Evolutionary conservation across 495 filamentous ascomycete species (phyloP).

Genomic region (Aspergillus asperescens): DNA sequence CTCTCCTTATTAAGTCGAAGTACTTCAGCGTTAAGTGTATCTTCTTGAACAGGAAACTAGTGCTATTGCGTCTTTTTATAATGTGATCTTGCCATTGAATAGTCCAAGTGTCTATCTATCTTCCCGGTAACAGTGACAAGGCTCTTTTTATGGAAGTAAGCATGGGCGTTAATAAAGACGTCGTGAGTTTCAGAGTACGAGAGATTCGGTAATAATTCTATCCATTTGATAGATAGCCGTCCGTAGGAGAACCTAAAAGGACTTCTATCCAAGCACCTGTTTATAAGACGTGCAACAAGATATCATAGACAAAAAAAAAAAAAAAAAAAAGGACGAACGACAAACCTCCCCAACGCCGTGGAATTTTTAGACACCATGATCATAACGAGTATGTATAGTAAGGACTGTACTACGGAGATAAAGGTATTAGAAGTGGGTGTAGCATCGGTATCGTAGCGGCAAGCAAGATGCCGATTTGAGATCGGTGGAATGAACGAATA

Average conservation of each 20-base stretch:
- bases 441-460: slow-evolving; percentile 4
- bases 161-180: too few relatives aligned
- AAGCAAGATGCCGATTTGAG: not conserved
- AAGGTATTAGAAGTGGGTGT: not conserved
- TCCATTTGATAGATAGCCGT: not conserved
- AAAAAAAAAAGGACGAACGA: slow-evolving; percentile 4
- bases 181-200: too few relatives aligned
- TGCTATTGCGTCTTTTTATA: too few relatives aligned
- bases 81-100: too few relatives aligned
- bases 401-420: slow-evolving; percentile 5
- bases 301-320: slow-evolving; percentile 11
- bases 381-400: slow-evolving; percentile 16
- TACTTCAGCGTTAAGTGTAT: too few relatives aligned
- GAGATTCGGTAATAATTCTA: too few relatives aligned
- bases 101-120: too few relatives aligned
- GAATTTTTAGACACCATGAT: slow-evolving; percentile 20
- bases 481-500: not conserved
- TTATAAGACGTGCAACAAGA: slow-evolving; percentile 1
- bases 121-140: too few relatives aligned
- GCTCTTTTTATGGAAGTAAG: too few relatives aligned
- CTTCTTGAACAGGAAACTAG: too few relatives aligned
- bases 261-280: not conserved
- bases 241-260: not conserved
- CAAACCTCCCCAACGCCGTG: slow-evolving; percentile 18
- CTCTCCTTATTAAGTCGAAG: too few relatives aligned